phyloP scores from a whole-genome alignment of 805 yeast genomes.

The Teunomyces kruisii region DNA sequence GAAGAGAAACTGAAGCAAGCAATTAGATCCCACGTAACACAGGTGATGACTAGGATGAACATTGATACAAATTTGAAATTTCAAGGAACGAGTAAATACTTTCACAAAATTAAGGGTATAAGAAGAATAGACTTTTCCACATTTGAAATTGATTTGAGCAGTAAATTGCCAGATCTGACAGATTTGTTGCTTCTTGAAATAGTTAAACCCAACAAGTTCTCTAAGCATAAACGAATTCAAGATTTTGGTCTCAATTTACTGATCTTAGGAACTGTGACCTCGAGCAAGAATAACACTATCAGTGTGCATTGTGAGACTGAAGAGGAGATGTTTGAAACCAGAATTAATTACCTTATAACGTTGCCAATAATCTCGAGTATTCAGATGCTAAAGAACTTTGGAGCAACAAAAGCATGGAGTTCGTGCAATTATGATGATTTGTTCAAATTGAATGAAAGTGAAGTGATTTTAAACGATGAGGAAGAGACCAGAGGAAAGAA shows the following conservation, averaged over 20 bases:
- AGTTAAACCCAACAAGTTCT: constrained; percentile 25
- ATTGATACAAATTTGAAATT: constrained; percentile 13
- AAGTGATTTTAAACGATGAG: neutral
- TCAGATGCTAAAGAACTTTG: neutral
- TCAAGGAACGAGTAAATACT: constrained; percentile 33
- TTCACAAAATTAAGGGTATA: constrained; percentile 14
- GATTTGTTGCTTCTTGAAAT: constrained; percentile 21
- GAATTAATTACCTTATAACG: constrained; percentile 8
- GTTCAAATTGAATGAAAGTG: neutral
- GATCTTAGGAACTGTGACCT: neutral
- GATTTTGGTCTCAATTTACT: constrained; percentile 22
- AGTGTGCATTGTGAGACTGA: neutral
- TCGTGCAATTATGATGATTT: neutral
- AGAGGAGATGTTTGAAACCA: constrained; percentile 9
- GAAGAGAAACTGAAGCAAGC: neutral
- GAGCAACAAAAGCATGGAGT: neutral
- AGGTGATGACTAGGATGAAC: constrained; percentile 18
- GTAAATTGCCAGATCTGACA: neutral
- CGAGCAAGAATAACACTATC: neutral
- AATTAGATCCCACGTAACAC: constrained; percentile 13
- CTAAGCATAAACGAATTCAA: constrained; percentile 17
- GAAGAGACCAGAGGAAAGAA: neutral
- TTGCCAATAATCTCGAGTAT: constrained; percentile 2
- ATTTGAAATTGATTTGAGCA: constrained; percentile 3
- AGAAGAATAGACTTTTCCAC: constrained; percentile 3